Evolutionary conservation across 140 eudicot genomes (phyloP).

Genomic region (Anethum foeniculum): DNA sequence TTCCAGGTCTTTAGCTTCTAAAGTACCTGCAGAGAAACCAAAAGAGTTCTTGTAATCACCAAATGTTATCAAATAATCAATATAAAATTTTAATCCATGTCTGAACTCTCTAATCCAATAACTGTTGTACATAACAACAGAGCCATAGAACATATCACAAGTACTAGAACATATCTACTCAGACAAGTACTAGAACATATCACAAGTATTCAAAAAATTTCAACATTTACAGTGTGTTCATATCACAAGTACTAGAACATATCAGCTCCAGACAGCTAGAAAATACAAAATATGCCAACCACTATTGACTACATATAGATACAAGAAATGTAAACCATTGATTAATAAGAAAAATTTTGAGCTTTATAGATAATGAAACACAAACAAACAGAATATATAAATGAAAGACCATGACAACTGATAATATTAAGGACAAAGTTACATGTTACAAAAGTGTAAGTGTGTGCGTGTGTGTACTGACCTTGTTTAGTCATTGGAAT

Average conservation of each 20-base stretch:
- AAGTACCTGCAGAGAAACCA: slow-evolving; percentile 22
- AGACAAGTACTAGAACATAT: too few species aligned
- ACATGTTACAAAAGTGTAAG: not conserved
- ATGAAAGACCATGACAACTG: not conserved
- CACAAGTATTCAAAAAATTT: not conserved
- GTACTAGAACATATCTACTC: too few species aligned
- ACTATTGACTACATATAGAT: not conserved
- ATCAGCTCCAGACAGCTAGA: not conserved
- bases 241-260: too few species aligned
- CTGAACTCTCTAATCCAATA: not conserved
- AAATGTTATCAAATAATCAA: not conserved
- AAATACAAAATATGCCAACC: not conserved
- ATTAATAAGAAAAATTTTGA: not conserved
- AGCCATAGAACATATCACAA: too few species aligned
- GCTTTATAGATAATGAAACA: not conserved
- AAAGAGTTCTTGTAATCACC: slow-evolving; percentile 25
- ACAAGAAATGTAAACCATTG: not conserved
- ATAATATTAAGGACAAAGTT: not conserved
- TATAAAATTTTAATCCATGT: not conserved
- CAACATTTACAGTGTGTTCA: not conserved
- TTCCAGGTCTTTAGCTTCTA: slow-evolving; percentile 37
- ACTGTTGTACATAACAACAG: not conserved
- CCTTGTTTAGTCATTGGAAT: too few species aligned
- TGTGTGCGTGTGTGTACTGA: too few species aligned
- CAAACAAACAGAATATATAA: not conserved